phyloP scores from a whole-genome alignment of 1,139 yeast species.

The Pichiaceae sp. region DNA sequence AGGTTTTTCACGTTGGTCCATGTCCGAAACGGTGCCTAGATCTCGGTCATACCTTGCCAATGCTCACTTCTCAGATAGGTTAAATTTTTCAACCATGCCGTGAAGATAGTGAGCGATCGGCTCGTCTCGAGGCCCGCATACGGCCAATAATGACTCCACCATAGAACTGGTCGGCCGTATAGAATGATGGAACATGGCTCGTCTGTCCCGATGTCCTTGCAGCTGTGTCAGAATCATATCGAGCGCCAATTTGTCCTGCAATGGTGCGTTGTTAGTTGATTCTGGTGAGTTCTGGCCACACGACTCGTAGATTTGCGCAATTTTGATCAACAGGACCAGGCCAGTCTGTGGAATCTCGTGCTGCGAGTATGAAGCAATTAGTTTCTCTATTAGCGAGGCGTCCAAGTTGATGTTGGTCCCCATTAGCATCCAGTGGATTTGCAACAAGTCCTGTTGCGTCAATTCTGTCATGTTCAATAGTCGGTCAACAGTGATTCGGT shows the following conservation, averaged over 20 bases:
- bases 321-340: neutral
- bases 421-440: neutral
- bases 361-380: neutral
- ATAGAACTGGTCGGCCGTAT: neutral
- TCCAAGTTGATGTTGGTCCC: conserved; percentile 2
- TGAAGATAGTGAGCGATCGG: too few species aligned
- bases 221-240: conserved; percentile 1
- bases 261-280: neutral
- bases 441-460: neutral
- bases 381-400: neutral
- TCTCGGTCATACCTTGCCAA: too few species aligned
- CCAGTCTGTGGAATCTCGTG: neutral
- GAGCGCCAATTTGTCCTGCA: conserved; percentile 1
- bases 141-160: too few species aligned
- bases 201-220: neutral
- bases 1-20: too few species aligned
- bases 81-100: too few species aligned
- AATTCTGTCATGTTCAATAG: neutral
- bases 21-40: too few species aligned
- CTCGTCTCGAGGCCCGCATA: too few species aligned
- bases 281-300: neutral
- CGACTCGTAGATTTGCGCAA: neutral
- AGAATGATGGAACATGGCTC: neutral
- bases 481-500: neutral
- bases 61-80: too few species aligned